Percentiles rank a stretch among this genome's conserved stretches.
Evolutionary conservation across 73 alveolate genomes (phyloP).

Genomic region (Paramecium pentaurelia): DNA sequence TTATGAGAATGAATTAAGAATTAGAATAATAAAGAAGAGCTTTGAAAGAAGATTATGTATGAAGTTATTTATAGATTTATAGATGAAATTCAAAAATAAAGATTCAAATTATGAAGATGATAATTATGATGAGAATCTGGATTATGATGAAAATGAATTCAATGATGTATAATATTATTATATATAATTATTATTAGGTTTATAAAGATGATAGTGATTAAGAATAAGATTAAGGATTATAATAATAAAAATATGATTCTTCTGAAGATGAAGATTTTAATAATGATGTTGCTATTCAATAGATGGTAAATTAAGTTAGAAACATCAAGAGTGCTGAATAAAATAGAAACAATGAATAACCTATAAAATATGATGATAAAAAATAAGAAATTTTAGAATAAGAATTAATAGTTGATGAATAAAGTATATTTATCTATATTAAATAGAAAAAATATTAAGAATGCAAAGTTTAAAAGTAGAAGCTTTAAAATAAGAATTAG

Average conservation of each 20-base stretch:
- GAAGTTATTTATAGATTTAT: neutral
- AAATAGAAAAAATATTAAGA: conserved; percentile 1
- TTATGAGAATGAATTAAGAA: conserved; percentile 31
- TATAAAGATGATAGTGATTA: neutral
- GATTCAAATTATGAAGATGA: neutral
- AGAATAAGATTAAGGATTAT: neutral
- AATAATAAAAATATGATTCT: neutral
- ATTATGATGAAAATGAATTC: conserved; percentile 14
- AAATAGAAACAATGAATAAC: neutral
- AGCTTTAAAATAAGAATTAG: conserved; percentile 17
- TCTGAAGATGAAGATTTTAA: neutral
- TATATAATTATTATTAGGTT: neutral
- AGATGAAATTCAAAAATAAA: conserved; percentile 4
- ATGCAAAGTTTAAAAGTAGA: neutral
- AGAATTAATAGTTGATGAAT: neutral
- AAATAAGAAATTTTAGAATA: conserved; percentile 11
- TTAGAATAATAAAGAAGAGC: conserved; percentile 33
- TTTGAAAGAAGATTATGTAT: conserved; percentile 19
- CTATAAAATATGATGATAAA: conserved; percentile 4
- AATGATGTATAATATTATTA: neutral
- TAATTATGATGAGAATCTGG: neutral
- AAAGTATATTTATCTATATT: neutral
- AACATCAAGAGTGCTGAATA: neutral
- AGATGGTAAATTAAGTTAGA: neutral
- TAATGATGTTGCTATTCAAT: neutral